Conservation (phyloP, 768 basidiomycete genomes). For the Psilocybe cubensis region DNA sequence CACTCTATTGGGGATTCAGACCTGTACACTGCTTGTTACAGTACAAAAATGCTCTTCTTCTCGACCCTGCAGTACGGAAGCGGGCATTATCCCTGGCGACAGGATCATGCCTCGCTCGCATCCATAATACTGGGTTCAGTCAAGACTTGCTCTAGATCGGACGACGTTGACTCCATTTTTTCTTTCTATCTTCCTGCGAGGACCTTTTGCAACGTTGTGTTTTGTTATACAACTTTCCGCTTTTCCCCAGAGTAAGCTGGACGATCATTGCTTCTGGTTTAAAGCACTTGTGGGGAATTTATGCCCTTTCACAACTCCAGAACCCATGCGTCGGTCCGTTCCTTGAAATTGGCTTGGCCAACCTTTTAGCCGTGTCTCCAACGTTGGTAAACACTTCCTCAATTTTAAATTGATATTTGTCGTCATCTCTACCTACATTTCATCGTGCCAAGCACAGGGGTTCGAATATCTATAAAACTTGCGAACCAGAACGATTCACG, state of each 20-base stretch:
- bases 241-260: too few relatives aligned
- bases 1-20: too few relatives aligned
- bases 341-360: background rate
- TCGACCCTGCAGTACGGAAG: background rate
- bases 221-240: too few relatives aligned
- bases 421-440: conserved; percentile 17
- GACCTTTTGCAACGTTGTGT: too few relatives aligned
- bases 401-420: conserved; percentile 12
- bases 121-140: too few relatives aligned
- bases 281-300: background rate
- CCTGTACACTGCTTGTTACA: too few relatives aligned
- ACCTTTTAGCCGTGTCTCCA: background rate
- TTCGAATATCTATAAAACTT: background rate
- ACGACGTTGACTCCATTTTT: too few relatives aligned
- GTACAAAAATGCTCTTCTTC: background rate
- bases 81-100: background rate
- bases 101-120: background rate
- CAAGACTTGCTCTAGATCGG: too few relatives aligned
- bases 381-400: background rate
- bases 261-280: too few relatives aligned
- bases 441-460: background rate
- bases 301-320: background rate
- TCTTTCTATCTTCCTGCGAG: too few relatives aligned
- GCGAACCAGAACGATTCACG: background rate
- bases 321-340: background rate